Base-by-base conservation (phyloP, 352 stramenopile genomes). In the Globisporangium cylindrosporum region DNA sequence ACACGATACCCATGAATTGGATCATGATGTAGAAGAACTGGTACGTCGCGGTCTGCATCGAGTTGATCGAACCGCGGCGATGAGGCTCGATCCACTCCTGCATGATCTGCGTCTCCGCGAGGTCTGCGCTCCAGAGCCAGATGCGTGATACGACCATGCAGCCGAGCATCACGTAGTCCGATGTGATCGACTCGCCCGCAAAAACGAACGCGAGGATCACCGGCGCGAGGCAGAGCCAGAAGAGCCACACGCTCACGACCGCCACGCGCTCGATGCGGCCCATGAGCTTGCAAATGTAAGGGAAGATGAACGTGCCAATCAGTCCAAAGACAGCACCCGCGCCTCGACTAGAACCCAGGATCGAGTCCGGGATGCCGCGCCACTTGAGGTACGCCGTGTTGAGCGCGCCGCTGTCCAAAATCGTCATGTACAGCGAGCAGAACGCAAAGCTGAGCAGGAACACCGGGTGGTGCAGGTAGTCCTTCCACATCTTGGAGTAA, bases 21-120 rank as follows among this genome's bases (percentile, higher is more conserved):
- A 90, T 87, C 12, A 83, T 51, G 48, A 89, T 84, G 78, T 73
- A 89, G 64, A 84, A 90, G 64, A 89, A 76, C 68, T 91, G 81
- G 62, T 75, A 87, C 60, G 78, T 77, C 32, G 82, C 82, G 0
- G 74, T 88, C 59, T 91, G 82, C 79, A 91, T 89, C 10, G 79
- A 70, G 70, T 88, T 88, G 77, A 89, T 88, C 24, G 74, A 66
- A 38, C 80, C 78, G 41, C 81, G 80, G 8, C 77, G 71, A 59
- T 78, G 70, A 15, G 77, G 73, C n/a, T 85, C 57, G 76, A 68
- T 51, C 53, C 53, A 36, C 53, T 59, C 15, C 53, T 36, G 24
- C 81, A 89, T 89, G 61, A 88, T 81, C 73, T 91, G 82, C 27
- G 79, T 88, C 70, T 89, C 80, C 7, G 78, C 81, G n/a, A 91